Conservation (phyloP, 768 basidiomycete genomes). For the Panaeolus papilionaceus region DNA sequence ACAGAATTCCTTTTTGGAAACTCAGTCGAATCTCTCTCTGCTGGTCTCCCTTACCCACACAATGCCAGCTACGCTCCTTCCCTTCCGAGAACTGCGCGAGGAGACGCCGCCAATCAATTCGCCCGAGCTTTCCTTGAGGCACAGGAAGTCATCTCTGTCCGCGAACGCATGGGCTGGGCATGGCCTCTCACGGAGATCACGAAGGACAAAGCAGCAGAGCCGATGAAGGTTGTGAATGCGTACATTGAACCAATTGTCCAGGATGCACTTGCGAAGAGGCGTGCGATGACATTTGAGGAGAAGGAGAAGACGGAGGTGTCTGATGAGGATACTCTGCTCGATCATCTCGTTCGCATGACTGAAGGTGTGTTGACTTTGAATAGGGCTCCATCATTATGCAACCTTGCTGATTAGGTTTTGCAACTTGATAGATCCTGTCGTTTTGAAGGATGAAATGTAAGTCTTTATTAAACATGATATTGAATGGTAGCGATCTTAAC, state of each 20-base stretch:
- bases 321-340: slow-evolving; percentile 58
- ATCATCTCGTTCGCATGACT: slow-evolving; percentile 60
- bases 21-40: slow-evolving; percentile 58
- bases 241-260: slow-evolving; percentile 60
- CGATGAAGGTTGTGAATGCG: slow-evolving; percentile 59
- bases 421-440: slow-evolving; percentile 27
- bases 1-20: slow-evolving; percentile 71
- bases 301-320: slow-evolving; percentile 34
- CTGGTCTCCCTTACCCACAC: slow-evolving; percentile 58
- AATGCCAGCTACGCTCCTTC: slow-evolving; percentile 37
- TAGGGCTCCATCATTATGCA: background rate
- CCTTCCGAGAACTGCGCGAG: slow-evolving; percentile 29
- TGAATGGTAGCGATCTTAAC: background rate
- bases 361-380: slow-evolving; percentile 37
- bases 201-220: slow-evolving; percentile 48
- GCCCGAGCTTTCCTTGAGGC: slow-evolving; percentile 54
- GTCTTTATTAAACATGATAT: slow-evolving; percentile 13
- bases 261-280: slow-evolving; percentile 53
- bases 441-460: slow-evolving; percentile 56
- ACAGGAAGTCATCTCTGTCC: slow-evolving; percentile 47
- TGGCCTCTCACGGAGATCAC: slow-evolving; percentile 63
- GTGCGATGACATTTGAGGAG: slow-evolving; percentile 31
- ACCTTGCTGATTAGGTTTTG: background rate
- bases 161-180: slow-evolving; percentile 51
- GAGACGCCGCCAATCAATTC: slow-evolving; percentile 48